These are phyloP conservation scores for Globisporangium recalcitrans DNA, from an alignment of 352 stramenopile genomes.

Conservation along the genomic window DNA sequence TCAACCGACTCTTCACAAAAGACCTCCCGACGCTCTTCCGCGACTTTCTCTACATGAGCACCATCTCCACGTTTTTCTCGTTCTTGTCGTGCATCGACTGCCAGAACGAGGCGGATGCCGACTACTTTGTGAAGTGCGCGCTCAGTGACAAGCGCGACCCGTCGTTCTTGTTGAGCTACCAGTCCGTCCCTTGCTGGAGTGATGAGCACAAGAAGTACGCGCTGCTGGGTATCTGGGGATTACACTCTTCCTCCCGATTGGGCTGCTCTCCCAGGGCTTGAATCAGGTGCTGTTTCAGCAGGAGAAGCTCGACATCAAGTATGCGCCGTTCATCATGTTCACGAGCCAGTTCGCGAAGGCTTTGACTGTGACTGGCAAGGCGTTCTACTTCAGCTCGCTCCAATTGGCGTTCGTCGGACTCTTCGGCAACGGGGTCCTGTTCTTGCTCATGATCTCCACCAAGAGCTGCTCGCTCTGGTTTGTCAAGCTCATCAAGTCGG, in stretches of 20 bases:
- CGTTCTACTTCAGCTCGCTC: slow-evolving; percentile 42
- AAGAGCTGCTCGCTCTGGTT: slow-evolving; percentile 59
- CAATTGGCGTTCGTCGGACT: slow-evolving; percentile 34
- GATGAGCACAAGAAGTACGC: slow-evolving; percentile 33
- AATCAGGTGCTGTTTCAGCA: slow-evolving; percentile 60
- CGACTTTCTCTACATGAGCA: slow-evolving; percentile 54
- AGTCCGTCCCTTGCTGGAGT: slow-evolving; percentile 42
- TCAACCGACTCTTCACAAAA: slow-evolving; percentile 54
- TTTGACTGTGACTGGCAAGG: slow-evolving; percentile 28
- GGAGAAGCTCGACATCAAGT: slow-evolving; percentile 60
- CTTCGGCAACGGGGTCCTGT: slow-evolving; percentile 29
- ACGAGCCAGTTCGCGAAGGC: slow-evolving; percentile 54
- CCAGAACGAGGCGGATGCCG: slow-evolving; percentile 7
- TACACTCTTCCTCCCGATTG: slow-evolving; percentile 56
- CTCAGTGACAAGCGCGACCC: not conserved
- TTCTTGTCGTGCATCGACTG: slow-evolving; percentile 48
- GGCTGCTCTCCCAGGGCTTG: slow-evolving; percentile 52
- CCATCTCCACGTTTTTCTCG: slow-evolving; percentile 57
- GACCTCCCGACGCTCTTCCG: slow-evolving; percentile 45
- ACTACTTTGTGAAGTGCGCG: slow-evolving; percentile 10
- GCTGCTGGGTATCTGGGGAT: slow-evolving; percentile 49
- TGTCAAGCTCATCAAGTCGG: slow-evolving; percentile 45
- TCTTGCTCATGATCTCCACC: slow-evolving; percentile 29
- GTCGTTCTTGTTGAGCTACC: slow-evolving; percentile 41
- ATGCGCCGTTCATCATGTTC: slow-evolving; percentile 44